phyloP scores from a whole-genome alignment of 805 yeast species.

The Naumovozyma dairenensis region DNA sequence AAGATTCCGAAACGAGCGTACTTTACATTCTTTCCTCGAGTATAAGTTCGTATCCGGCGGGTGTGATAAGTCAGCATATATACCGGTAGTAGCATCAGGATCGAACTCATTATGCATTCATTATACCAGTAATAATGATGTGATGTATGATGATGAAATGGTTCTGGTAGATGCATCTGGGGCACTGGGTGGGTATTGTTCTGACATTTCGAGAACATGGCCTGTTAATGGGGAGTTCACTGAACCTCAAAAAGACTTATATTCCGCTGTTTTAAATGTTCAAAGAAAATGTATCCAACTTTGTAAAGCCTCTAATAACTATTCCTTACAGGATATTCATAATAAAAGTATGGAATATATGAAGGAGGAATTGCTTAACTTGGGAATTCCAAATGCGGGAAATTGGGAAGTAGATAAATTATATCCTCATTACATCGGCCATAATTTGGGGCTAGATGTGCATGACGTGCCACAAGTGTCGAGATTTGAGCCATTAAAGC shows the following conservation, averaged over 20 bases:
- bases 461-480: constrained; percentile 69
- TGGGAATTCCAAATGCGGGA: constrained; percentile 52
- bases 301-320: constrained; percentile 45
- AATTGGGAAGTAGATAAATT: constrained; percentile 44
- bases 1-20: constrained; percentile 61
- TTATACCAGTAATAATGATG: constrained; percentile 85
- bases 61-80: constrained; percentile 80
- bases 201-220: constrained; percentile 96
- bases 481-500: constrained; percentile 41
- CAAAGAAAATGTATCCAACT: constrained; percentile 66
- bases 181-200: constrained; percentile 82
- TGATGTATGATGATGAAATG: constrained; percentile 64
- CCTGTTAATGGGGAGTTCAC: constrained; percentile 72
- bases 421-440: constrained; percentile 95
- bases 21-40: constrained; percentile 70
- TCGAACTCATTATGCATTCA: constrained; percentile 83
- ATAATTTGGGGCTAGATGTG: constrained; percentile 85
- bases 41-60: constrained; percentile 79
- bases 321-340: constrained; percentile 68
- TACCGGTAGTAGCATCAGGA: constrained; percentile 96
- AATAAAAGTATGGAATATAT: constrained; percentile 50
- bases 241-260: constrained; percentile 72
- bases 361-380: constrained; percentile 54
- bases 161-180: constrained; percentile 96
- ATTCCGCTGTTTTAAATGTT: constrained; percentile 78